Base-by-base conservation (phyloP, 805 yeast species). In the Blastobotrys americana region DNA sequence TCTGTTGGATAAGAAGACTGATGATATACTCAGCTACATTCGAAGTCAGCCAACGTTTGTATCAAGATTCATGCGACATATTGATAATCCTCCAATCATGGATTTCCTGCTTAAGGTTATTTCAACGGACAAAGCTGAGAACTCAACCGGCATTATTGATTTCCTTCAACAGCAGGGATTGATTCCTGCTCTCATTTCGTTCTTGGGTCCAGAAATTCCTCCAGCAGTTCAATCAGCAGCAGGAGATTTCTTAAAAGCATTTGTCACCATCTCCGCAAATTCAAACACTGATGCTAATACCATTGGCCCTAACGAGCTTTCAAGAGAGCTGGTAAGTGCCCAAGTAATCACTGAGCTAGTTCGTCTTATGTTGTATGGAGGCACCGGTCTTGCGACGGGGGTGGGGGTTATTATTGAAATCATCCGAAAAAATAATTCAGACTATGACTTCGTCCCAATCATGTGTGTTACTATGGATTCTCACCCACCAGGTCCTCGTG, bases 391-490 rank as follows among this genome's bases (percentile, higher is more conserved):
- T 52, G 83, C 93, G 31, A 90, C 89, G 55, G 95, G 96, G 57
- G 98, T 93, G 25, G 94, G 97, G 4, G 87, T 93, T 20, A 78
- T 93, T 27, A 90, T 93, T 54, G 98, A 93, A 65, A 76, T 93
- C 35, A 93, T 93, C 46, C 76, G 98, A 57, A 93, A 93, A 61
- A 93, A 93, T 61, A 93, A 93, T 59, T 86, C 96, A 0, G 98
- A 93, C 62, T 93, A 93, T 64, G 98, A 93, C 65, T 73, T 78
- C 39, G 83, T 85, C 39, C 94, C 95, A 47, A 94, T 94, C 18
- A 68, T 84, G 55, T 82, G 80, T 63, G 81, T 85, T 36, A 80
- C 95, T 1, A 63, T 84, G 50, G 94, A 88, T 47, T 80, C 89
- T 19, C 93, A 89, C 56, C 97, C 97, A 4, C 97, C 98, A 5